phyloP scores from a whole-genome alignment of 1,139 yeast genomes.

The Magnusiomyces fungicola region DNA sequence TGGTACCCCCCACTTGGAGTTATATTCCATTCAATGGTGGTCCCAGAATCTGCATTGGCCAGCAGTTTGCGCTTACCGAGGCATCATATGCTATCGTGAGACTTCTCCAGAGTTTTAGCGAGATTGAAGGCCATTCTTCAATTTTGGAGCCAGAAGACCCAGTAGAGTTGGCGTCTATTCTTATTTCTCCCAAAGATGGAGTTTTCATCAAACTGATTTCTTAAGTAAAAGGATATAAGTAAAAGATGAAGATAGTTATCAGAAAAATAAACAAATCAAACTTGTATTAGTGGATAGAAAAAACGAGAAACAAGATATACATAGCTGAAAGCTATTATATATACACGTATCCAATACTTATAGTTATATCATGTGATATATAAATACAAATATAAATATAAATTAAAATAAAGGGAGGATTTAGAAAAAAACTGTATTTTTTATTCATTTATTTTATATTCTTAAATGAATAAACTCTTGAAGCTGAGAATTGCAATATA shows the following conservation, averaged over 20 bases:
- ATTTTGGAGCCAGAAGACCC: background rate
- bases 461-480: no score
- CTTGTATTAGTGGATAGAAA: no score
- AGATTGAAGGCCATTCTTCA: slow-evolving; percentile 5
- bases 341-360: no score
- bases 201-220: background rate
- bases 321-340: no score
- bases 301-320: no score
- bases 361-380: no score
- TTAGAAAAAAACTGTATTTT: no score
- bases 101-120: slow-evolving; percentile 34
- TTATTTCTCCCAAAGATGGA: background rate
- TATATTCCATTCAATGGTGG: slow-evolving; percentile 47
- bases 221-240: background rate
- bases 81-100: slow-evolving; percentile 43
- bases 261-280: background rate
- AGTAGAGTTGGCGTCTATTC: background rate
- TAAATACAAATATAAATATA: no score
- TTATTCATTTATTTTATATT: no score
- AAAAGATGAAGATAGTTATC: no score
- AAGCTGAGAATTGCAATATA: no score
- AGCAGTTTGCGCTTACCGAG: slow-evolving; percentile 53
- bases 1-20: slow-evolving; percentile 26
- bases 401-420: no score
- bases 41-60: slow-evolving; percentile 53